Base-by-base conservation (phyloP, 75 land plant species). In the Pinus taeda region DNA sequence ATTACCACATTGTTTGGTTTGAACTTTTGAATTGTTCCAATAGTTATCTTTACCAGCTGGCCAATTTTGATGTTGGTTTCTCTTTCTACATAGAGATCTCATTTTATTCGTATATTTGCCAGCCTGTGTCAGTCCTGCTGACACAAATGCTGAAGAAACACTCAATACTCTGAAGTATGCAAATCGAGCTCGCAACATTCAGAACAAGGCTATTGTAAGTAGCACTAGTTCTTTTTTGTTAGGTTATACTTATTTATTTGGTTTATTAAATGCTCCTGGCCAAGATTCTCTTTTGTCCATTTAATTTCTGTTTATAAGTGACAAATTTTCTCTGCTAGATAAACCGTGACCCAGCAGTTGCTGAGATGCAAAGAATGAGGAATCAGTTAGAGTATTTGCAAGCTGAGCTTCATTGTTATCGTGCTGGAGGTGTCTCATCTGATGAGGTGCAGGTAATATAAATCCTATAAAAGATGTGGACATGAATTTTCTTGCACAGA, bases 41-140 rank as follows among this genome's bases (percentile, higher is more conserved):
- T 49, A 49, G 55, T 49, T 49, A 49, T 49, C 55, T 30, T 69
- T 37, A 69, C n/a, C 4, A n/a, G 72, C 42, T 18, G 36, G 22
- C 14, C 24, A 42, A 21, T 69, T 39, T 69, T 22, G 42, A 18
- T 37, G n/a, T 67, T 39, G 9, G 49, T n/a, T n/a, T 69, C 21
- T 2, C 42, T 36, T 69, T 69, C 4, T 42, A 36, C 17, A 18
- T 82, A 6, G 11, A 49, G 21, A 37, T 37, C 71, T 69, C 13
- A 69, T n/a, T 42, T 69, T 36, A 20, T 69, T 69, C 72, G 9
- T 6, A 42, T 69, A 21, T 69, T 69, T 42, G 8, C 2, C 82
- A 96, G 99, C 99, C 61, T 97, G 99, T 79, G 92, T 97, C 53
- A 97, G 99, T 77, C 99, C 99, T 79, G 99, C 99, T 59, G 99